Conservation (phyloP, 495 filamentous ascomycete species). For the Penicillium coprophilum region DNA sequence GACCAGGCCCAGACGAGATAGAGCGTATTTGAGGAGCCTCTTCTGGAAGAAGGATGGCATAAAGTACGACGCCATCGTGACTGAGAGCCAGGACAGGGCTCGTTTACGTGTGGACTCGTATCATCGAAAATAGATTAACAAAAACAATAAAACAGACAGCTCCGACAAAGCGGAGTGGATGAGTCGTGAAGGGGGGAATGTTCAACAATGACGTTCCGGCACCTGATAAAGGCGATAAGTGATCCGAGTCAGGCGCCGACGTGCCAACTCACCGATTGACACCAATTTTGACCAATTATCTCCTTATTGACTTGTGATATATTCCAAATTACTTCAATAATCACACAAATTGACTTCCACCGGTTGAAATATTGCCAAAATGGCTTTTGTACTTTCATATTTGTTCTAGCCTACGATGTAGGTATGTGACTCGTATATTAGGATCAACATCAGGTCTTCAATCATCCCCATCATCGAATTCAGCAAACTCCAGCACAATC, state of each 20-base stretch:
- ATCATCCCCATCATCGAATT: constrained; percentile 49
- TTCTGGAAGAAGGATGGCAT: constrained; percentile 78
- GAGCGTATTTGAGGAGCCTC: constrained; percentile 74
- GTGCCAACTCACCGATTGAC: constrained; percentile 16
- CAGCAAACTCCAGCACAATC: constrained; percentile 79
- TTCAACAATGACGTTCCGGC: constrained; percentile 31
- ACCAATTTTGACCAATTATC: not conserved
- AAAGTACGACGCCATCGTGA: constrained; percentile 55
- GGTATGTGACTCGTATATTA: not conserved
- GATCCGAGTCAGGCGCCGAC: constrained; percentile 40
- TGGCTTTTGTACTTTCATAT: not conserved
- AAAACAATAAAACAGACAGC: not conserved
- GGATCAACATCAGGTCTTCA: constrained; percentile 3
- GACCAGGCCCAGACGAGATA: constrained; percentile 76
- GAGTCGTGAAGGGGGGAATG: constrained; percentile 13
- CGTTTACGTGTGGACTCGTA: constrained; percentile 24
- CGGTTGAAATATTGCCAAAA: not conserved
- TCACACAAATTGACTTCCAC: not conserved
- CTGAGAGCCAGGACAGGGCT: constrained; percentile 35
- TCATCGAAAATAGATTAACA: constrained; percentile 26
- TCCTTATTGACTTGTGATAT: not conserved
- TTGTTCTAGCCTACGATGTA: not conserved
- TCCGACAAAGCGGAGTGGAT: constrained; percentile 12
- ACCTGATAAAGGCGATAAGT: constrained; percentile 36
- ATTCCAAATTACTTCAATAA: not conserved